A percentile compares a stretch with the other conserved stretches of the same genome.
Evolutionary conservation across 192 early-diverging fungal species (phyloP).

Genomic region (Geranomyces variabilis): DNA sequence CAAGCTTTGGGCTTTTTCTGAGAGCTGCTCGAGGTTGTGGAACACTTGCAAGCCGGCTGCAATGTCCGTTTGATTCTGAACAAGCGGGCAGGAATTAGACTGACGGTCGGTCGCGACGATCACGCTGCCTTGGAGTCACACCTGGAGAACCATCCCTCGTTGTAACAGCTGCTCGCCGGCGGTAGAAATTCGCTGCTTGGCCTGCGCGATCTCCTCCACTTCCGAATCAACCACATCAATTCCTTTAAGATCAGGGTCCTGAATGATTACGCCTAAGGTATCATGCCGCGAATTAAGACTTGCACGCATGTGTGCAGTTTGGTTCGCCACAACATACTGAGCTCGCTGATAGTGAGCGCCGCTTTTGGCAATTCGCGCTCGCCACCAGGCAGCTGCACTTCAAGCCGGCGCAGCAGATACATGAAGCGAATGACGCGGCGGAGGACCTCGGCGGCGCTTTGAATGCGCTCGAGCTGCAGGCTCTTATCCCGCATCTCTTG

Average conservation of each 20-base stretch:
- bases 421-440: conserved; percentile 64
- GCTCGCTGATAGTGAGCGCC: conserved; percentile 61
- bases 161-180: conserved; percentile 50
- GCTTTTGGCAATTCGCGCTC: conserved; percentile 57
- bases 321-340: conserved; percentile 43
- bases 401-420: conserved; percentile 61
- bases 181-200: conserved; percentile 46
- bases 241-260: conserved; percentile 65
- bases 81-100: not conserved
- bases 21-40: conserved; percentile 44
- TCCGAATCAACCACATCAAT: conserved; percentile 68
- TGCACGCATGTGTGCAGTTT: not conserved
- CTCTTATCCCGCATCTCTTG: conserved; percentile 63
- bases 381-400: conserved; percentile 53
- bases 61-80: conserved; percentile 53
- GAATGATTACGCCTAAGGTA: conserved; percentile 49
- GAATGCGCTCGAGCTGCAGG: conserved; percentile 67
- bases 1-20: conserved; percentile 32
- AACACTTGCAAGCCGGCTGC: conserved; percentile 51
- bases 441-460: conserved; percentile 61
- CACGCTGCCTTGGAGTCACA: no score
- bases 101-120: no score
- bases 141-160: conserved; percentile 42
- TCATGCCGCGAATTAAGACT: not conserved
- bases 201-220: conserved; percentile 47